Evolutionary conservation across 2,329 filamentous ascomycete species (phyloP), one percentile per base, ranked within the genome.

Genomic region (Septoria linicola): DNA sequence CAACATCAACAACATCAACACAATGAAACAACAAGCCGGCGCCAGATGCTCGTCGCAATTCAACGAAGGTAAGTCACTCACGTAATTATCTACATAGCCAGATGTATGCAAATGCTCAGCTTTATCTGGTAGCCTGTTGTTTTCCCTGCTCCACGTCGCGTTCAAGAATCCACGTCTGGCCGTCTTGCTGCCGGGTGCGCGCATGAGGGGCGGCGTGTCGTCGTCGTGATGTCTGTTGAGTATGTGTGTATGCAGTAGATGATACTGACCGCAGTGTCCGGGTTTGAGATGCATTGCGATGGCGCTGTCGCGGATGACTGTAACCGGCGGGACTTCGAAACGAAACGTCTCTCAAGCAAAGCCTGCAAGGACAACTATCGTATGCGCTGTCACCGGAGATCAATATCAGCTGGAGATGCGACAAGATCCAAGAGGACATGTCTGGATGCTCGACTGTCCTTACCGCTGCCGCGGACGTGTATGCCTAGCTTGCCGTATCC

Each of bases 91-190:
- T 10, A 27, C 11, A n/a, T 34, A 34, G 31, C 13, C 31, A 34
- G n/a, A 34, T n/a, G 31, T 34, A 21, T 41, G 19, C 10, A 41
- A 41, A 41, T 41, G 37, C 17, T 41, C 37, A 41, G 13, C 21
- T 41, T 23, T 17, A 21, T 3, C 5, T 4, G 16, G 17, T 17
- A 41, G 20, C 11, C 8, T 10, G 11, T 4, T 34, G 13, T 4
- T 23, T 23, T 20, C 10, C 19, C 20, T 4, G 16, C 21, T 41
- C 20, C 17, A 14, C 17, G 13, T 20, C 21, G 37, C 10, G 34
- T 23, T 13, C 21, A 17, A 25, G 37, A 23, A n/a, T n/a, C n/a
- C n/a, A n/a, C 17, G 14, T 10, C 23, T 10, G 5, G 31, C 31
- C 31, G 31, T 34, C 31, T 6, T 34, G 31, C 31, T 34, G 31